Evolutionary conservation across 1,139 yeast genomes (phyloP).

Genomic region (Saccharomyces hybrid): DNA sequence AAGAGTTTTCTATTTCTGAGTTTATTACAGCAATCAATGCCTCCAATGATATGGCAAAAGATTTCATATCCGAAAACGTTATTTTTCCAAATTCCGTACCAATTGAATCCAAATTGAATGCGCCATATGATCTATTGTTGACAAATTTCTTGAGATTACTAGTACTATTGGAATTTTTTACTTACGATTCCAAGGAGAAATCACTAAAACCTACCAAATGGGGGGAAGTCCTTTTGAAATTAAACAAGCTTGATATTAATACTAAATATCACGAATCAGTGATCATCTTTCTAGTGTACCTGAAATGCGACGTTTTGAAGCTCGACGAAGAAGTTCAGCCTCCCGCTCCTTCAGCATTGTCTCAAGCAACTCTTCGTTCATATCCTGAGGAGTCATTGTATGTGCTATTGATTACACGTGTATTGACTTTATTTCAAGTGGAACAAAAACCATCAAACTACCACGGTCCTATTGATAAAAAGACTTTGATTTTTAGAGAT

Average conservation of each 20-base stretch:
- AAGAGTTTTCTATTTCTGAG: conserved; percentile 23
- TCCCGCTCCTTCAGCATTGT: conserved; percentile 26
- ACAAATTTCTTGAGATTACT: conserved; percentile 56
- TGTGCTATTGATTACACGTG: conserved; percentile 47
- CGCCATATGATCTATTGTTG: conserved; percentile 48
- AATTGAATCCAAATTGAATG: conserved; percentile 31
- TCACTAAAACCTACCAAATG: conserved; percentile 42
- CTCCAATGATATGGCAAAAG: conserved; percentile 21
- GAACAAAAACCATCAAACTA: conserved; percentile 51
- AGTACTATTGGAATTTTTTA: conserved; percentile 48
- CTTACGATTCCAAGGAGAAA: conserved; percentile 32
- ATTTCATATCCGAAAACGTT: conserved; percentile 35
- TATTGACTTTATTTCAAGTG: conserved; percentile 49
- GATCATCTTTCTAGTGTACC: conserved; percentile 41
- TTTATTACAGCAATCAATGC: conserved; percentile 22
- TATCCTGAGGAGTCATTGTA: conserved; percentile 32
- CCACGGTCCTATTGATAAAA: conserved; percentile 64
- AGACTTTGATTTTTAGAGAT: conserved; percentile 58
- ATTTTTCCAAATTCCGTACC: conserved; percentile 32
- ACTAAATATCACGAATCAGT: conserved; percentile 33
- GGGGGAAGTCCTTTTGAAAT: conserved; percentile 45
- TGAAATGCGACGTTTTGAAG: conserved; percentile 35
- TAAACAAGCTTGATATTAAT: conserved; percentile 31
- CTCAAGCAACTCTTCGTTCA: conserved; percentile 29
- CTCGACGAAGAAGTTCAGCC: conserved; percentile 32